phyloP scores from a whole-genome alignment of 805 yeast species.

The Wickerhamiella kazuoi region DNA sequence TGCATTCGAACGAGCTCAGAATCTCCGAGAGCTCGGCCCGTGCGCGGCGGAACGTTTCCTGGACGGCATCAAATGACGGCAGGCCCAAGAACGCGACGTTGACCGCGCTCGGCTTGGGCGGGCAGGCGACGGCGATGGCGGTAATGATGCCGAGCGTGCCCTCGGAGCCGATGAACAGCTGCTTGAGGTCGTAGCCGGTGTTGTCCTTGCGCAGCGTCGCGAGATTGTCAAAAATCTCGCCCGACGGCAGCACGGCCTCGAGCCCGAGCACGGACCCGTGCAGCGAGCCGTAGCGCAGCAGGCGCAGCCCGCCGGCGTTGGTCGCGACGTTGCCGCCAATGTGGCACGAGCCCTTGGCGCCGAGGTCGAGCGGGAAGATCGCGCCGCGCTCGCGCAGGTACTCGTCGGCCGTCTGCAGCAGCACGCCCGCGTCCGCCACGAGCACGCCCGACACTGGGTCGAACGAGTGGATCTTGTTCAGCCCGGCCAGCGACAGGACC shows the following conservation, averaged over 20 bases:
- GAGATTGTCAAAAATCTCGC: conserved; percentile 61
- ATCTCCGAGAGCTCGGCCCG: conserved; percentile 64
- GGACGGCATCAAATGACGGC: conserved; percentile 61
- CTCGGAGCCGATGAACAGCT: conserved; percentile 80
- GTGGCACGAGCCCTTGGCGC: conserved; percentile 92
- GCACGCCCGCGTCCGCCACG: conserved; percentile 77
- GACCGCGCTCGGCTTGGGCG: conserved; percentile 66
- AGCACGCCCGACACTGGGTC: conserved; percentile 67
- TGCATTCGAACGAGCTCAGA: conserved; percentile 80
- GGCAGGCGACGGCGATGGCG: conserved; percentile 75
- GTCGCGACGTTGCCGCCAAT: conserved; percentile 91
- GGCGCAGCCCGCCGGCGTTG: conserved; percentile 88
- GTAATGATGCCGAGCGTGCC: conserved; percentile 84
- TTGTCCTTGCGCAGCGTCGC: conserved; percentile 80
- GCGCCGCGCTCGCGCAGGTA: conserved; percentile 65
- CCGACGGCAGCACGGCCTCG: conserved; percentile 80
- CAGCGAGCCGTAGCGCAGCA: conserved; percentile 74
- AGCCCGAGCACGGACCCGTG: conserved; percentile 83
- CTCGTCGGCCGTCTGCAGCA: conserved; percentile 68
- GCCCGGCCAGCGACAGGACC: conserved; percentile 43
- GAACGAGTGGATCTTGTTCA: conserved; percentile 67
- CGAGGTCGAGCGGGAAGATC: conserved; percentile 82
- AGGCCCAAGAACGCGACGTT: conserved; percentile 82
- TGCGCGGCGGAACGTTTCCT: conserved; percentile 63
- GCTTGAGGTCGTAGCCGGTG: conserved; percentile 87